Base-by-base conservation (phyloP, 2,329 filamentous ascomycete genomes). In the Fusarium abutilonis region DNA sequence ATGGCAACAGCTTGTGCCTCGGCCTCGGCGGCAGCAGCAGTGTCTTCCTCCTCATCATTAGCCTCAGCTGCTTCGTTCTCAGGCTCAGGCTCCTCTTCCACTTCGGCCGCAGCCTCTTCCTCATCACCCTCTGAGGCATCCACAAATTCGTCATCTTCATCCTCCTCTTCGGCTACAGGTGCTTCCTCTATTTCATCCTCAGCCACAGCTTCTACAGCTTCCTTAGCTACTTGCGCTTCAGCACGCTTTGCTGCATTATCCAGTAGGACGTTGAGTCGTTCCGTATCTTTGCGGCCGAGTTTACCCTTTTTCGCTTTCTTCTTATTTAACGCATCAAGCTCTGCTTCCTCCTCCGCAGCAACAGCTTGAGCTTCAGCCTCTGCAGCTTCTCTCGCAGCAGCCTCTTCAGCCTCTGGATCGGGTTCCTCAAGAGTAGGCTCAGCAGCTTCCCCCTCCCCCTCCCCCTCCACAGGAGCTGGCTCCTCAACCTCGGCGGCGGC, bases 251-350 rank as follows among this genome's bases (percentile, higher is more conserved):
- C 68, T 15, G 69, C 72, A 44, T 68, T 70, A 1, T 67, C 65
- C 4, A 56, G 44, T 4, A 70, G 58, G 13, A 42, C 13, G 8
- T 62, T 60, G 8, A 62, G 64, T 7, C 66, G 52, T 26, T 70
- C 68, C 5, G 66, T 67, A 49, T 70, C 68, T 34, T 68, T 70
- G 15, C 64, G 64, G 3, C 68, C 68, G 6, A 70, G 38, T 41
- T 57, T 70, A 17, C 67, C 67, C 40, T 57, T 68, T 36, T 48
- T 70, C 4, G 53, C 61, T 38, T 66, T 83, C 68, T 81, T 83
- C 31, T 77, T 75, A 35, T 76, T 78, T 6, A 80, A 67, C 1
- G 69, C 68, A n/a, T 69, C 74, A 14, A 78, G 68, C 38, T 79
- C 75, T 19, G 68, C 65, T 46, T 75, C 69, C 53, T 59, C 68